Base-by-base conservation (phyloP, 495 filamentous ascomycete species). In the Penicillium daleae region DNA sequence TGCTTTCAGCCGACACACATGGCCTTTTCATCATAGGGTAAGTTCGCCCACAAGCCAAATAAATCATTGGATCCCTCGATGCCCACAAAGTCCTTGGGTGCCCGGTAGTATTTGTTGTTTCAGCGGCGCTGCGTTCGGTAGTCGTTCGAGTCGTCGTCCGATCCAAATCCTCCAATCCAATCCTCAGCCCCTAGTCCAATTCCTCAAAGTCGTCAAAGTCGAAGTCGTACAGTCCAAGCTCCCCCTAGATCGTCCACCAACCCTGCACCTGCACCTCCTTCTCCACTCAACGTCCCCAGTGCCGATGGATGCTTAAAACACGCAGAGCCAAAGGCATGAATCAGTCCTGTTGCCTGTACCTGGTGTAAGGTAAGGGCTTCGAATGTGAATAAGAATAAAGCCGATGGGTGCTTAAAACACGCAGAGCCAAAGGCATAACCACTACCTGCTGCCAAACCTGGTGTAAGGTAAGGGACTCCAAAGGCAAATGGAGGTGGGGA, bases 401-500 rank as follows among this genome's bases (percentile, higher is more conserved):
- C n/a, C n/a, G 9, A 24, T 46, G 42, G 21, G 24, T 46, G 21
- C 42, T 46, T 10, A 46, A 13, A 46, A 46, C 42, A 13, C 42
- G 42, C 21, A 46, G 42, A 46, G 6, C 21, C 21, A 46, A 46
- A 21, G 21, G 42, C 7, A 44, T 8, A 22, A 21, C 6, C 40
- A 44, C 40, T 44, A 44, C 40, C 40, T 44, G 40, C 40, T 22
- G 40, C 40, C 40, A 22, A 13, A 22, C 40, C 40, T 22, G 40
- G 40, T 44, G 40, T 22, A 21, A 44, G 40, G 40, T 10, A 44
- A 44, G 40, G n/a, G 40, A 44, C 19, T 21, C 19, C 40, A 44
- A 44, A 44, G 40, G 40, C 40, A 46, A 46, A 46, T 46, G 21
- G n/a, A 22, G 42, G 42, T 46, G 42, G 21, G 42, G 21, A 46